Evolutionary conservation across 1,284 basidiomycete genomes (phyloP).

Genomic region (Hemileia vastatrix): DNA sequence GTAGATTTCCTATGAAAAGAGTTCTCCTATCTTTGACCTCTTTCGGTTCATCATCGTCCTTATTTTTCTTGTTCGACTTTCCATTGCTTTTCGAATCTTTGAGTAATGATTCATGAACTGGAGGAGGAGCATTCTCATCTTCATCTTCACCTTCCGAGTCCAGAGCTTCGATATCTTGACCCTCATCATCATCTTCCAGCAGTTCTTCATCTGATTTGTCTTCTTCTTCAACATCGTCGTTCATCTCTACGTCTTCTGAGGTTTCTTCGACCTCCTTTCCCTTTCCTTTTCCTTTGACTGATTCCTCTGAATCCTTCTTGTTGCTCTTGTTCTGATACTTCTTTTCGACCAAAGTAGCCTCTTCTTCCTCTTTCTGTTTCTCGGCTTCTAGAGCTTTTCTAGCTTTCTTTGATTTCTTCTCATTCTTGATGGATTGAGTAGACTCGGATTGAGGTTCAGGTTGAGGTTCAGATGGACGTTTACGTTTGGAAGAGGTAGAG

Average conservation of each 20-base stretch:
- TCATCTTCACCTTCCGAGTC: conserved; percentile 9
- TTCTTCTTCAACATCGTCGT: background rate
- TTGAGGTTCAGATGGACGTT: background rate
- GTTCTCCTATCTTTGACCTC: conserved; percentile 68
- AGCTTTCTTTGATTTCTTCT: too few species aligned
- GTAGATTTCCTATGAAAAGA: conserved; percentile 86
- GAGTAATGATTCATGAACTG: conserved; percentile 30
- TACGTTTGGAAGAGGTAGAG: background rate
- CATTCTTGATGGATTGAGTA: background rate
- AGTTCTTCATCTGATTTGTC: background rate
- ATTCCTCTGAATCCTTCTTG: background rate
- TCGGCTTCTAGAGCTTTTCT: too few species aligned
- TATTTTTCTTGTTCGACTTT: conserved; percentile 22
- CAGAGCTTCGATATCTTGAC: conserved; percentile 17
- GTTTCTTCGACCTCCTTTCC: too few species aligned
- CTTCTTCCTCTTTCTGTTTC: too few species aligned
- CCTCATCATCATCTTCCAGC: background rate
- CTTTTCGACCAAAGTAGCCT: background rate
- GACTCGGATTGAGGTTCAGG: background rate
- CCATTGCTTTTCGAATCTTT: conserved; percentile 19
- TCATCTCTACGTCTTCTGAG: conserved; percentile 23
- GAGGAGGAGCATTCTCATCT: conserved; percentile 23
- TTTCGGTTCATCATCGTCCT: conserved; percentile 33
- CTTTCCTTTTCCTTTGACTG: background rate
- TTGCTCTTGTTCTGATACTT: background rate